Evolutionary conservation across 257 asterid genomes (phyloP).

Genomic region (Nicotiana otophora): DNA sequence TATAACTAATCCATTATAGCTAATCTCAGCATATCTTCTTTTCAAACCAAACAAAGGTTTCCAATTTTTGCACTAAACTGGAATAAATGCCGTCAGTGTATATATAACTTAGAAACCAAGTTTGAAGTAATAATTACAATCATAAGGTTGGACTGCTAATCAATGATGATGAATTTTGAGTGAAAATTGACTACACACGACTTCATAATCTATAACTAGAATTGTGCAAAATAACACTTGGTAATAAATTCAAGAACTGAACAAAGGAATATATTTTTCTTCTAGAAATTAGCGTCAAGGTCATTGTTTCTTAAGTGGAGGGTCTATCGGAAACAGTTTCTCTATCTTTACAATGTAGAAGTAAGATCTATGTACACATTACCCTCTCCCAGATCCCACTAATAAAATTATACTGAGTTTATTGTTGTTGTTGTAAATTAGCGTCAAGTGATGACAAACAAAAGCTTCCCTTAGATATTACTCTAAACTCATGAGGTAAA

Average conservation of each 20-base stretch:
- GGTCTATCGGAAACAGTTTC: too few species aligned
- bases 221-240: background rate
- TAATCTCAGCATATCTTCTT: too few species aligned
- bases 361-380: too few species aligned
- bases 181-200: background rate
- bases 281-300: too few species aligned
- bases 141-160: background rate
- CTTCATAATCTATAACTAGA: background rate
- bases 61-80: background rate
- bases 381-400: fast-evolving
- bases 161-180: background rate
- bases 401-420: too few species aligned
- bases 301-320: too few species aligned
- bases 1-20: too few species aligned
- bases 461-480: background rate
- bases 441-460: background rate
- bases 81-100: background rate
- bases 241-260: background rate
- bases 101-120: background rate
- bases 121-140: too few species aligned
- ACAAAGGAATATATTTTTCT: background rate
- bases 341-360: fast-evolving
- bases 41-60: too few species aligned
- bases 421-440: too few species aligned
- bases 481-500: too few species aligned